phyloP scores from a whole-genome alignment of 306 rosid genomes.

The Cajanus cajan region DNA sequence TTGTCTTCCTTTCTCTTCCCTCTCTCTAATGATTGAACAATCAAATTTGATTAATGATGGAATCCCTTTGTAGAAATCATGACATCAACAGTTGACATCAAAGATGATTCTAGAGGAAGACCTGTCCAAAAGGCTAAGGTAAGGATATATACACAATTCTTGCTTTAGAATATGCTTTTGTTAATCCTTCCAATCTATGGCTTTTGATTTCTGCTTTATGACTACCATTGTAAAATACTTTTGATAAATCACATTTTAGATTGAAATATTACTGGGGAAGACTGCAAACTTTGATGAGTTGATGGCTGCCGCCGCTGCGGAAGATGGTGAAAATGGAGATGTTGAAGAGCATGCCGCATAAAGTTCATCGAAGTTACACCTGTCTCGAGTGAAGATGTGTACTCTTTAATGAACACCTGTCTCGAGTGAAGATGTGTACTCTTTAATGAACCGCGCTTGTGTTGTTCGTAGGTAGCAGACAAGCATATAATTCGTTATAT shows the following conservation, averaged over 20 bases:
- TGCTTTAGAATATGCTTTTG: not conserved
- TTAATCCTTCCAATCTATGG: not conserved
- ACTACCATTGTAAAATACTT: not conserved
- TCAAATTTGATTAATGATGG: not conserved
- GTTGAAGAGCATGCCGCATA: constrained; percentile 48
- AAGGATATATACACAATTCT: not conserved
- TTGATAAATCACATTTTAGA: constrained; percentile 38
- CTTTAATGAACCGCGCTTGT: constrained; percentile 22
- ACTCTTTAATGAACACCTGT: constrained; percentile 12
- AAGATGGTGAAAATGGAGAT: constrained; percentile 55
- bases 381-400: constrained; percentile 25
- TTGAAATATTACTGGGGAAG: constrained; percentile 72
- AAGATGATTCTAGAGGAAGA: constrained; percentile 67
- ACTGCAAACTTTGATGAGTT: constrained; percentile 72
- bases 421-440: constrained; percentile 24
- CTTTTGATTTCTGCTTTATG: constrained; percentile 4
- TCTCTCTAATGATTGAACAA: not conserved
- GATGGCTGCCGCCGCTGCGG: constrained; percentile 64
- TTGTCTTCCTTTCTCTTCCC: not conserved
- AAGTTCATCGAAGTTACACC: not conserved
- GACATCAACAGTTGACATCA: constrained; percentile 71
- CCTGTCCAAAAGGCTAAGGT: constrained; percentile 86
- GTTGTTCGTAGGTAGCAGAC: constrained; percentile 21
- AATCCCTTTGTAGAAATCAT: constrained; percentile 47
- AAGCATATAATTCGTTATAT: constrained; percentile 17